Base-by-base conservation (phyloP, 2,329 filamentous ascomycete genomes). In the Neofusicoccum ribis region DNA sequence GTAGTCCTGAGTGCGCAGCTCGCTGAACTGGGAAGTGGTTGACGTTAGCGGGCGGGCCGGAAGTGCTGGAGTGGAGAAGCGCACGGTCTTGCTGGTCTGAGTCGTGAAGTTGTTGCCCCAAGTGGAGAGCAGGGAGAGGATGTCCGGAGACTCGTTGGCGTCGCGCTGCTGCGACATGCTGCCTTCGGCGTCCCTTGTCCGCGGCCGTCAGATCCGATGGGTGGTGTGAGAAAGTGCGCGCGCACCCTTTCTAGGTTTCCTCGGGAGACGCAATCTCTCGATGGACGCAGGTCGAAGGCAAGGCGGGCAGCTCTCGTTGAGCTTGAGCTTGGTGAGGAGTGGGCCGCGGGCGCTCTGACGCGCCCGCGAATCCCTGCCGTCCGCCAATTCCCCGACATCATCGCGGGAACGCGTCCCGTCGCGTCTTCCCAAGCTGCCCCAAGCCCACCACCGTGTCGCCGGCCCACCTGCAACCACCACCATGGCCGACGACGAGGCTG, bases 1-100 rank as follows among this genome's bases (percentile, higher is more conserved):
- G 77, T 81, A 85, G 69, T 83, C 81, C 66, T 78, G 73, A 39
- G 75, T 65, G 51, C 75, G 77, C 69, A 85, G 78, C 34, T 77
- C 71, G 34, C 77, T 74, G 71, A 84, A 78, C 50, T 82, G 78
- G 69, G 76, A 6, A 8, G 5, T 3, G 3, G 47, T 65, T 12
- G 43, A 39, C 37, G 63, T 20, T 20, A 49, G 46, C 46, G 15
- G 6, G 43, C 31, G 56, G 56, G 61, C 17, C 41, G 39, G 14
- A 46, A 17, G 36, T 15, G 31, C 8, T 27, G 43, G 27, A 52
- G 63, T 46, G 47, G 51, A 39, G 46, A 31, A 44, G 27, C 64
- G 58, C 58, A 65, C 64, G 41, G 60, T 46, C 20, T 64, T 63
- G 14, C 23, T 20, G 39, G 65, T 64, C 49, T 66, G 65, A 71